Conservation (phyloP, 192 early-diverging fungal genomes). For the Oehlia diaphana region DNA sequence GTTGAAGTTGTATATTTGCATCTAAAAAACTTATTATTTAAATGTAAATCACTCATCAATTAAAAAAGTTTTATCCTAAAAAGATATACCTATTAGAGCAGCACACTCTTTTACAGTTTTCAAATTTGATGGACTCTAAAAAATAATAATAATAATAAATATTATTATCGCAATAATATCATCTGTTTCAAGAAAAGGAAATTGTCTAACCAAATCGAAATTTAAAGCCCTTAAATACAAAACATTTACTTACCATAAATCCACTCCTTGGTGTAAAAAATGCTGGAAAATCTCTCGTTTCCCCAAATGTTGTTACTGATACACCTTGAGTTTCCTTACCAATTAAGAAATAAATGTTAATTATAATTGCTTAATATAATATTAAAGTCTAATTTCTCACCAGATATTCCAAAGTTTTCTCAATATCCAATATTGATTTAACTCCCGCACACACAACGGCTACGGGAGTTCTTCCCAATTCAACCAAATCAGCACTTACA, state of each 20-base stretch:
- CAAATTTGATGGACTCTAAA: constrained; percentile 55
- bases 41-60: background rate
- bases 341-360: background rate
- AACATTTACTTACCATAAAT: constrained; percentile 44
- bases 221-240: too few relatives aligned
- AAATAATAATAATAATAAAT: background rate
- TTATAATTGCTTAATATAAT: background rate
- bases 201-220: background rate
- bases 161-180: background rate
- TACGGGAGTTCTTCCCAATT: constrained; percentile 88
- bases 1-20: constrained; percentile 60
- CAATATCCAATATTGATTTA: constrained; percentile 95
- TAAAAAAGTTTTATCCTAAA: background rate
- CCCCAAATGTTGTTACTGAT: constrained; percentile 77
- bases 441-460: constrained; percentile 96
- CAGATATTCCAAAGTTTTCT: constrained; percentile 85
- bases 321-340: constrained; percentile 87
- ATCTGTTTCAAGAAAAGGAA: background rate
- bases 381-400: constrained; percentile 27
- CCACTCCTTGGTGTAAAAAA: constrained; percentile 86
- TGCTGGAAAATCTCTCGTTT: constrained; percentile 75
- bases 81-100: constrained; percentile 49
- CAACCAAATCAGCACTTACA: constrained; percentile 89
- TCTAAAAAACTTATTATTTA: constrained; percentile 29
- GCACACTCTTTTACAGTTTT: constrained; percentile 55